These are phyloP conservation scores for Medicago ruthenica DNA, from an alignment of 306 rosid genomes.

Conservation along the genomic window DNA sequence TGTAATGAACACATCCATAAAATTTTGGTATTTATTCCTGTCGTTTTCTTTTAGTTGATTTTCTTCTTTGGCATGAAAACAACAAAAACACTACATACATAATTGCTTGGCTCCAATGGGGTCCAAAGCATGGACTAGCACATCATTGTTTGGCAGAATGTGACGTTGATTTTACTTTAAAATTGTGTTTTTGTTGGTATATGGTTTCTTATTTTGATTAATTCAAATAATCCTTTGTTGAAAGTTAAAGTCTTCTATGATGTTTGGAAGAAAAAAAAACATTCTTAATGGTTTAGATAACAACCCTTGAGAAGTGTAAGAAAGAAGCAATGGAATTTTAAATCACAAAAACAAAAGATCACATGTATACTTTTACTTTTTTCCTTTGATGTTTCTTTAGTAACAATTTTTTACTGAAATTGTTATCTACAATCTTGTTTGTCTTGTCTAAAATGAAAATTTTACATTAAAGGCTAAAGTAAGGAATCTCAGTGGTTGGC, in stretches of 20 bases:
- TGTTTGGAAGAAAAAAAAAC: background rate
- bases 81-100: conserved; percentile 14
- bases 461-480: background rate
- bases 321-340: conserved; percentile 4
- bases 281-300: conserved; percentile 15
- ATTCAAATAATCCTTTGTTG: conserved; percentile 20
- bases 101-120: conserved; percentile 47
- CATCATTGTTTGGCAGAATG: conserved; percentile 24
- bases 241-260: conserved; percentile 5
- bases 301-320: conserved; percentile 9
- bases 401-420: background rate
- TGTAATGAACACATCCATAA: conserved; percentile 9
- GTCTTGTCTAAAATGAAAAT: background rate
- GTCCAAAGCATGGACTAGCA: conserved; percentile 36
- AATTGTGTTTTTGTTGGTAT: conserved; percentile 30
- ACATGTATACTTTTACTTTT: background rate
- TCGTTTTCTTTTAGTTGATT: conserved; percentile 32
- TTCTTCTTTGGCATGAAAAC: conserved; percentile 36
- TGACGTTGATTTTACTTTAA: conserved; percentile 9
- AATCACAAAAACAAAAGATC: background rate
- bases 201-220: conserved; percentile 23
- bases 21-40: background rate
- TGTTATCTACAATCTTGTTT: background rate
- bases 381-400: background rate
- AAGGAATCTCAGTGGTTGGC: background rate